Base-by-base conservation (phyloP, 805 yeast genomes). In the Lipomyces chichibuensis region DNA sequence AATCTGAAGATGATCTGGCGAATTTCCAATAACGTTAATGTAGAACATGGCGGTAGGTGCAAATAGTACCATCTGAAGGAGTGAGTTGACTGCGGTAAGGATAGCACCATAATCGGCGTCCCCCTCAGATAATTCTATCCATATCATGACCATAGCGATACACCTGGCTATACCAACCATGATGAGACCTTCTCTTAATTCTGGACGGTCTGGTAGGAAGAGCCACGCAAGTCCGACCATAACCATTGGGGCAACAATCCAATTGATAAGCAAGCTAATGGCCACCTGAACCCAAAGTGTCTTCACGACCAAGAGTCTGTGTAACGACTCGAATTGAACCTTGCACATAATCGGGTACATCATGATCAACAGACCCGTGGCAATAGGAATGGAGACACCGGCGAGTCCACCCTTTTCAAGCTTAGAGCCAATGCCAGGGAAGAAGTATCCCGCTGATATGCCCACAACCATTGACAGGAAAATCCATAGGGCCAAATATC, bases 131-230 rank as follows among this genome's bases (percentile, higher is more conserved):
- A 85, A 77, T 27, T 83, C 80, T 71, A 82, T 85, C 69, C 69
- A 65, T 14, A 65, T 65, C 39, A 65, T 53, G 7, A 62, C 67
- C 88, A 85, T 85, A n/a, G 88, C 89, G 69, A 85, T 85, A 73
- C 89, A 85, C 65, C 88, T 75, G 6, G 87, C 88, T 46, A 84
- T 63, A 0, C 89, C 89, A 54, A 85, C 83, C 82, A 85, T 80
- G 33, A 85, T 84, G n/a, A 85, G 78, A 0, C 88, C 88, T 53
- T 75, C 77, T 56, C 88, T 76, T 64, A 82, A 83, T 60, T 83
- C 88, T 5, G 75, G 75, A 59, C 80, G 71, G 64, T 84, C 83
- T 11, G 83, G 83, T 55, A 85, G 69, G 0, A 80, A 78, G 54
- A 83, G 73, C 89, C 89, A 85, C 0, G 86, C 82, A 20, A 85